phyloP scores from a whole-genome alignment of 139 green algal species.

The Nannochloris sp. region DNA sequence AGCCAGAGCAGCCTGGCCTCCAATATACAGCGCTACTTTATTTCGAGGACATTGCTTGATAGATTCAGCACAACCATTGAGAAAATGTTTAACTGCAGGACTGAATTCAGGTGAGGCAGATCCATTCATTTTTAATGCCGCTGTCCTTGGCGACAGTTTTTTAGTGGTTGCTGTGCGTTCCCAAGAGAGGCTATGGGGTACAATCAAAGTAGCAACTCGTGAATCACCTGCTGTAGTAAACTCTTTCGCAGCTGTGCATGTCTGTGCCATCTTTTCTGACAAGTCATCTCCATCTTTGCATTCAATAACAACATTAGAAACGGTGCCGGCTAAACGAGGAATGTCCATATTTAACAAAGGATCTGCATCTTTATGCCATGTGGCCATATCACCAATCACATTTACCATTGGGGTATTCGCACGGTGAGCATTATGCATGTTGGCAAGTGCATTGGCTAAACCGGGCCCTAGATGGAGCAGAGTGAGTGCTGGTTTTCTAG shows the following conservation, averaged over 20 bases:
- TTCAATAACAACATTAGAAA: constrained; percentile 12
- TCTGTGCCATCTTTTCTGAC: constrained; percentile 6
- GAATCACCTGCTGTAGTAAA: background rate
- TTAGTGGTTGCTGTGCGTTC: background rate
- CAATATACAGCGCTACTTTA: constrained; percentile 54
- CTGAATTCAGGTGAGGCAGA: background rate
- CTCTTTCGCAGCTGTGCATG: background rate
- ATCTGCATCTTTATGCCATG: constrained; percentile 63
- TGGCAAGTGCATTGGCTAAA: constrained; percentile 64
- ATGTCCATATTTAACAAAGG: constrained; percentile 68
- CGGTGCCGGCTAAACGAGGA: constrained; percentile 35
- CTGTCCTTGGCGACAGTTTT: background rate
- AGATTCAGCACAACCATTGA: constrained; percentile 49
- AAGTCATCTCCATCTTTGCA: constrained; percentile 12
- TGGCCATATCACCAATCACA: constrained; percentile 77
- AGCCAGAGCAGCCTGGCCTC: constrained; percentile 49
- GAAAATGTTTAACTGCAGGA: constrained; percentile 32
- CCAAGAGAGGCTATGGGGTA: constrained; percentile 80
- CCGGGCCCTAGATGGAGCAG: constrained; percentile 78
- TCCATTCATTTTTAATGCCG: background rate
- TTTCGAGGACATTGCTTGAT: constrained; percentile 27
- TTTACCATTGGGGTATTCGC: constrained; percentile 62
- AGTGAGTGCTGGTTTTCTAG: constrained; percentile 30
- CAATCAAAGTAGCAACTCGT: constrained; percentile 57
- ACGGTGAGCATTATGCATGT: constrained; percentile 75